A percentile compares a stretch with the other conserved stretches of the same genome.
phyloP scores from a whole-genome alignment of 2,329 filamentous ascomycete genomes.

The Emergomyces pasteurianus region DNA sequence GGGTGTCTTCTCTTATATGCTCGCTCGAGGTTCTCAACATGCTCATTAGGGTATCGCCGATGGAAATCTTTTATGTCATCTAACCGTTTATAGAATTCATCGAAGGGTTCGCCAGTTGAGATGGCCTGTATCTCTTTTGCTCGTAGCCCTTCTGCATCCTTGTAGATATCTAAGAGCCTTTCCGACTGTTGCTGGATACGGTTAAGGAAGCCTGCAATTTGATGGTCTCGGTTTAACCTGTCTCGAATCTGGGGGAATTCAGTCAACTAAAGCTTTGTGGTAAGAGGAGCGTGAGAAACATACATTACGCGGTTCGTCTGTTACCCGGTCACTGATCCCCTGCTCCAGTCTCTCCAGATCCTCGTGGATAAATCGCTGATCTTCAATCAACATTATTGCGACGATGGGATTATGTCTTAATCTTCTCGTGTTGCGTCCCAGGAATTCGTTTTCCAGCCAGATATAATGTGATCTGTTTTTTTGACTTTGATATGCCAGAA shows the following conservation, averaged over 20 bases:
- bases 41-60: constrained; percentile 81
- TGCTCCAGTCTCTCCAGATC: constrained; percentile 93
- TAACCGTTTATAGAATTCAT: constrained; percentile 81
- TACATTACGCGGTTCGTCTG: constrained; percentile 81
- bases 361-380: constrained; percentile 88
- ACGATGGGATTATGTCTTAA: not conserved
- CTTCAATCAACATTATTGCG: constrained; percentile 65
- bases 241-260: constrained; percentile 60
- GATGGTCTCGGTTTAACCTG: constrained; percentile 79
- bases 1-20: constrained; percentile 66
- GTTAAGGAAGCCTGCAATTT: constrained; percentile 73
- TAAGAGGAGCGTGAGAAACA: constrained; percentile 19
- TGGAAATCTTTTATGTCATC: constrained; percentile 77
- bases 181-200: constrained; percentile 79
- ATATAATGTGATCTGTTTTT: not conserved
- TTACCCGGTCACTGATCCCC: constrained; percentile 76
- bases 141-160: constrained; percentile 59
- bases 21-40: constrained; percentile 86
- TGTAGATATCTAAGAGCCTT: constrained; percentile 71
- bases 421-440: not conserved
- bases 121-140: constrained; percentile 74
- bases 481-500: not conserved
- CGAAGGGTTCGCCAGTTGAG: constrained; percentile 73
- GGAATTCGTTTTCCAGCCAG: not conserved
- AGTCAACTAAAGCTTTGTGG: constrained; percentile 11